These are phyloP conservation scores for Chrysopogon serrulatus DNA, from an alignment of 176 grass and related monocot species.

Conservation along the genomic window DNA sequence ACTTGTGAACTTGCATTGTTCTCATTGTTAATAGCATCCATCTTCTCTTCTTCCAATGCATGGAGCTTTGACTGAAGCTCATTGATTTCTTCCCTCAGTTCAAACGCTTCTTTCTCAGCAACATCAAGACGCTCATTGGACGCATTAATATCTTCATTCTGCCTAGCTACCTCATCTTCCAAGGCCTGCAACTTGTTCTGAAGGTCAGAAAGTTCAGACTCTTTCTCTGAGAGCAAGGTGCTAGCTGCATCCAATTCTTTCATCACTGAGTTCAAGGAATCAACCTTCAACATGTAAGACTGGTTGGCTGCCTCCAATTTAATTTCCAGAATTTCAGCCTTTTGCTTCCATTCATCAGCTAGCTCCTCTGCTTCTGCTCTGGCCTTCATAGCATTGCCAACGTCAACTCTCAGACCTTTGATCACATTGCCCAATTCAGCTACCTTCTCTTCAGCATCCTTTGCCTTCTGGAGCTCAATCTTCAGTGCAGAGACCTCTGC, in stretches of 20 bases:
- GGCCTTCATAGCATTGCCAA: conserved; percentile 29
- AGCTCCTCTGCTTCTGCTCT: conserved; percentile 30
- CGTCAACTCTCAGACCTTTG: conserved; percentile 32
- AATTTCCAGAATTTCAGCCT: conserved; percentile 37
- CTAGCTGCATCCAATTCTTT: conserved; percentile 52
- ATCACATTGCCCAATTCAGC: conserved; percentile 29
- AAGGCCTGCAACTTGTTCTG: conserved; percentile 46
- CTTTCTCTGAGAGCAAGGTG: conserved; percentile 37
- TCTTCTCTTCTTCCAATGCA: conserved; percentile 39
- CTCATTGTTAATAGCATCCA: conserved; percentile 36
- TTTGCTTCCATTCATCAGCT: conserved; percentile 45
- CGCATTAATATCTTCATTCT: conserved; percentile 42
- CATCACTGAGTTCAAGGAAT: conserved; percentile 39
- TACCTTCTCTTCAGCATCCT: conserved; percentile 38
- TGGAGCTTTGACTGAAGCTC: conserved; percentile 55
- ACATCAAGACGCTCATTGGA: conserved; percentile 34
- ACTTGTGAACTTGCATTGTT: conserved; percentile 35
- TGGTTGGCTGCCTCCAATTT: conserved; percentile 57
- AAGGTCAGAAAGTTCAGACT: conserved; percentile 41
- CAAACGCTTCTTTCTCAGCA: conserved; percentile 42
- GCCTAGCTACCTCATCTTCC: conserved; percentile 50
- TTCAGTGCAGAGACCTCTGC: conserved; percentile 5
- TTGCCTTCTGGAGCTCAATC: conserved; percentile 38
- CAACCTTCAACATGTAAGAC: conserved; percentile 36
- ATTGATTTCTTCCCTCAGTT: conserved; percentile 36